Conservation (phyloP, 805 yeast genomes). For the Zygoascus flipseniorum region DNA sequence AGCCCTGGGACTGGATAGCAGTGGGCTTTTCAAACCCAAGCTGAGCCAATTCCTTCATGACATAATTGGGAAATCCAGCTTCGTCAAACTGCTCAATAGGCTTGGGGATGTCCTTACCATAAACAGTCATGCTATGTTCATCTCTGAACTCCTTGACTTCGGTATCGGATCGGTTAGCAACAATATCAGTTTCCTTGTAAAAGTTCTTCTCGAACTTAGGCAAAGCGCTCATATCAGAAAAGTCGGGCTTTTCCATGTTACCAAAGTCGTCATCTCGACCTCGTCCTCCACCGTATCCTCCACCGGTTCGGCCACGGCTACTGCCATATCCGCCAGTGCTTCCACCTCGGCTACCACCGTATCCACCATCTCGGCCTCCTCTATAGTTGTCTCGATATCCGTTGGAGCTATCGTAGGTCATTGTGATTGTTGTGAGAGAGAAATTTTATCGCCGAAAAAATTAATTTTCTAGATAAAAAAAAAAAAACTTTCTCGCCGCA, state of each 20-base stretch:
- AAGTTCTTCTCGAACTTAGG: slow-evolving; percentile 94
- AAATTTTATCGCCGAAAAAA: background rate
- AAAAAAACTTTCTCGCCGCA: slow-evolving; percentile 2
- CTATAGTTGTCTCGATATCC: slow-evolving; percentile 33
- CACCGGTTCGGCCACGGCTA: slow-evolving; percentile 21
- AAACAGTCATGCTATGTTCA: slow-evolving; percentile 75
- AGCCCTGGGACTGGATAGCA: slow-evolving; percentile 97
- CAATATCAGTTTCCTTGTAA: slow-evolving; percentile 77
- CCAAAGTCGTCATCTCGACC: slow-evolving; percentile 26
- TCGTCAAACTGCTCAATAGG: slow-evolving; percentile 91
- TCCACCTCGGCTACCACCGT: slow-evolving; percentile 33
- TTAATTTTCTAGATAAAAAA: slow-evolving; percentile 1
- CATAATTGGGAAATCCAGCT: slow-evolving; percentile 97
- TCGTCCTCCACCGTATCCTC: slow-evolving; percentile 29
- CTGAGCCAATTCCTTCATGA: slow-evolving; percentile 75
- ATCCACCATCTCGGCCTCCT: slow-evolving; percentile 33
- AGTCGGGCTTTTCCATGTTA: slow-evolving; percentile 63
- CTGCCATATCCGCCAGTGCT: slow-evolving; percentile 32
- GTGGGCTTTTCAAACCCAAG: slow-evolving; percentile 95
- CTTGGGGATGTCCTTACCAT: slow-evolving; percentile 82
- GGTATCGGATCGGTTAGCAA: slow-evolving; percentile 60
- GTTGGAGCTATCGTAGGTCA: slow-evolving; percentile 16
- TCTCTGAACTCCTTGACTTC: slow-evolving; percentile 74
- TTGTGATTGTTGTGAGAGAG: slow-evolving; percentile 2
- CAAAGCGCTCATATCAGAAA: slow-evolving; percentile 59